phyloP scores from a whole-genome alignment of 179 eudicot genomes.

The Corrigiola litoralis region DNA sequence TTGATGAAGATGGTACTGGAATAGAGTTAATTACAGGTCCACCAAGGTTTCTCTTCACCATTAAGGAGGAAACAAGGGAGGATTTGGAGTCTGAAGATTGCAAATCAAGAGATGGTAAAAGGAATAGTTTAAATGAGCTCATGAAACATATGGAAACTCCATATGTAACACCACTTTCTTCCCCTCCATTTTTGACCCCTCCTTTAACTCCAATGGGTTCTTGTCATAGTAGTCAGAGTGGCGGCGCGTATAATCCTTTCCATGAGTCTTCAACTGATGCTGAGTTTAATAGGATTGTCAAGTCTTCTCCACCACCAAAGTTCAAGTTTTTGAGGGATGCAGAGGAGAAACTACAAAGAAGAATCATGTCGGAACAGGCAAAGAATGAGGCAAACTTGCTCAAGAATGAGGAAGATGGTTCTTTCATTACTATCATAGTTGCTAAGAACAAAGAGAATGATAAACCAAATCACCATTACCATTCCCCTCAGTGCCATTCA shows the following conservation, averaged over 20 bases:
- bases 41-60: conserved; percentile 70
- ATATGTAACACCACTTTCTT: conserved; percentile 52
- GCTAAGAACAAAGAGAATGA: conserved; percentile 30
- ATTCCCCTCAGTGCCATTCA: conserved; percentile 15
- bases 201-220: conserved; percentile 28
- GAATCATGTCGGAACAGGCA: conserved; percentile 26
- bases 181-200: conserved; percentile 58
- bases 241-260: conserved; percentile 35
- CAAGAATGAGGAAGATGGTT: conserved; percentile 27
- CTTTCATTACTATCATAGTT: conserved; percentile 40
- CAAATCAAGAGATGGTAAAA: conserved; percentile 32
- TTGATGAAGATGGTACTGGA: conserved; percentile 29
- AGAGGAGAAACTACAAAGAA: conserved; percentile 55
- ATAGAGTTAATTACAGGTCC: conserved; percentile 34
- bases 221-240: conserved; percentile 11
- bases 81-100: conserved; percentile 76
- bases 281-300: conserved; percentile 46
- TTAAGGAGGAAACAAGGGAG: conserved; percentile 73
- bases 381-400: neutral
- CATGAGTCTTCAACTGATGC: conserved; percentile 49
- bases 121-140: conserved; percentile 50
- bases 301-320: conserved; percentile 67
- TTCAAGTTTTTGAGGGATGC: conserved; percentile 78
- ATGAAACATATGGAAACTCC: conserved; percentile 35
- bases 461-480: conserved; percentile 15